Evolutionary conservation across 345 rosid genomes (phyloP), one percentile per base, ranked within the genome.

Genomic region (Jatropha curcas): DNA sequence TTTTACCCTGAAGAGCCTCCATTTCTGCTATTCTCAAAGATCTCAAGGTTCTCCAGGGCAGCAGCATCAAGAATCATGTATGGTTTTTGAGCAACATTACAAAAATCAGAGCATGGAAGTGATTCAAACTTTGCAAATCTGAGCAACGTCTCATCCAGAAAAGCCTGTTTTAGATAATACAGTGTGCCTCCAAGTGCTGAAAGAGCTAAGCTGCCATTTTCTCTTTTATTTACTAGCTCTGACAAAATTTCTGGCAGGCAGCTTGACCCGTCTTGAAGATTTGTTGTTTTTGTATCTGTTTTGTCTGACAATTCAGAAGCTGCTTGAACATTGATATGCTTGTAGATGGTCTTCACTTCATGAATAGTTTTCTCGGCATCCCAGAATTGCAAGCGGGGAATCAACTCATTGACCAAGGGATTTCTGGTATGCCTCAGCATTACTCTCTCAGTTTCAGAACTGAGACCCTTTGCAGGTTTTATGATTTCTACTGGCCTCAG

Each of bases 161-260:
- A 91, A 71, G 96, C 90, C 82, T 95, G 90, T 80, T 83, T 90
- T 65, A 95, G 87, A 82, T 95, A 95, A 83, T 84, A 95, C 70
- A 95, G 88, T 75, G 92, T 76, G 77, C 97, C 98, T 71, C 99
- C 99, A 73, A 95, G 90, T 77, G 98, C 97, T 78, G 99, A 95
- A 82, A 95, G 86, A 35, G 97, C 98, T 76, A 86, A 78, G 72
- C 81, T 80, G 25, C 84, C 84, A 81, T 82, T 77, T 56, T 86
- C 86, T 33, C 90, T 86, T 65, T 84, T 86, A 74, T 74, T 77
- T 30, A 83, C 77, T 77, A 95, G 82, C 70, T 82, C 81, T 61
- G 83, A 83, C 77, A 95, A 70, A 73, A 86, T 53, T 39, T 75
- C 80, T 56, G 97, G 99, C 48, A 95, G 83, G 75, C 62, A 76